Conservation (phyloP, 176 grass and related monocot species). For the Carex myosuroides region DNA sequence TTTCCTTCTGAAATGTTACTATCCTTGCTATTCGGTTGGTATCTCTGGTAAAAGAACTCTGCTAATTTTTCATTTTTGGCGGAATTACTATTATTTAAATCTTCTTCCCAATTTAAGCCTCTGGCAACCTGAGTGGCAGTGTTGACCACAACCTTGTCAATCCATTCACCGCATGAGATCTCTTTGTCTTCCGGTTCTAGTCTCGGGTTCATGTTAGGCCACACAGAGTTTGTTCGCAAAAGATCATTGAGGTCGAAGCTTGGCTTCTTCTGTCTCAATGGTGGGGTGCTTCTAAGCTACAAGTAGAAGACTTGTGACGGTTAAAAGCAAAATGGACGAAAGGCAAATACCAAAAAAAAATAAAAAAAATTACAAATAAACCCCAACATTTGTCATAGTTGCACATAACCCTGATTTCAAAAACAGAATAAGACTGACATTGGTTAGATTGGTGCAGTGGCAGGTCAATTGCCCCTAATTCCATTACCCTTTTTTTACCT, state of each 20-base stretch:
- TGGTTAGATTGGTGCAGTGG: background rate
- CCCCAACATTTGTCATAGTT: background rate
- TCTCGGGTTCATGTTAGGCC: slow-evolving; percentile 59
- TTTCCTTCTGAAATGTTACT: slow-evolving; percentile 40
- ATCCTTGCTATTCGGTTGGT: slow-evolving; percentile 36
- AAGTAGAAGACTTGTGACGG: background rate
- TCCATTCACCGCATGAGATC: slow-evolving; percentile 60
- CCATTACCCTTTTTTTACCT: background rate
- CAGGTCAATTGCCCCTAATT: background rate
- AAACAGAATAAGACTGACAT: no score
- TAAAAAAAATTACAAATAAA: background rate
- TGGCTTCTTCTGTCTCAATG: slow-evolving; percentile 74
- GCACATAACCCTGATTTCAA: background rate
- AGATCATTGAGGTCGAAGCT: slow-evolving; percentile 91
- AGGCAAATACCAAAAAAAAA: background rate
- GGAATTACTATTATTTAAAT: slow-evolving; percentile 7
- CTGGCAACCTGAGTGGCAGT: slow-evolving; percentile 34
- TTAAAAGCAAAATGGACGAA: background rate
- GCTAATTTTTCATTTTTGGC: slow-evolving; percentile 40
- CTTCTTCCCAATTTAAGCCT: slow-evolving; percentile 72
- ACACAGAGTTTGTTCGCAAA: slow-evolving; percentile 54
- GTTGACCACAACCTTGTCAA: slow-evolving; percentile 94
- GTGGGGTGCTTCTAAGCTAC: slow-evolving; percentile 50
- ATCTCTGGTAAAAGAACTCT: slow-evolving; percentile 85
- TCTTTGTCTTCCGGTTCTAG: slow-evolving; percentile 76